phyloP scores from a whole-genome alignment of 148 eudicot genomes.

The Diospyros lotus region DNA sequence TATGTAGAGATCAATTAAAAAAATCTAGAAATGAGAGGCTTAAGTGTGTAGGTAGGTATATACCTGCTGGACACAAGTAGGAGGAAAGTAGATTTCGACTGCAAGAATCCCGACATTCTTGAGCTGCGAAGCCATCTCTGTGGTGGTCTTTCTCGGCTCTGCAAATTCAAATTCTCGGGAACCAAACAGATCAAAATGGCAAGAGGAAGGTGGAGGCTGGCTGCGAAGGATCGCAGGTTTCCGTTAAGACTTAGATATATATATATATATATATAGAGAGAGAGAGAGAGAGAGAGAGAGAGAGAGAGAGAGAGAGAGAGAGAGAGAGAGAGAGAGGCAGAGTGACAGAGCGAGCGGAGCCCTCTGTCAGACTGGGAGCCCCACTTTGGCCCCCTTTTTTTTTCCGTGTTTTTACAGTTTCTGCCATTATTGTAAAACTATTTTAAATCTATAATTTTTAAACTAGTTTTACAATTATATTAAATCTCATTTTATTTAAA shows the following conservation, averaged over 20 bases:
- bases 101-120: constrained; percentile 96
- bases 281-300: constrained; percentile 16
- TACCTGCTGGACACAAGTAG: constrained; percentile 93
- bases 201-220: too few species aligned
- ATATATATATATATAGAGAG: constrained; percentile 6
- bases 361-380: not conserved
- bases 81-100: constrained; percentile 96
- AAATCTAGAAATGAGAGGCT: not conserved
- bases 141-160: not conserved
- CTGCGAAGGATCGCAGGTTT: too few species aligned
- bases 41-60: not conserved
- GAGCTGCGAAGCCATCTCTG: constrained; percentile 31
- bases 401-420: not conserved
- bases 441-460: too few species aligned
- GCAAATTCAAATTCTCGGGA: not conserved
- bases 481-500: too few species aligned
- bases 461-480: too few species aligned
- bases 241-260: too few species aligned
- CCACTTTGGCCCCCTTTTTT: not conserved
- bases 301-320: constrained; percentile 5
- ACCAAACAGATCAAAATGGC: constrained; percentile 9
- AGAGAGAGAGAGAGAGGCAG: not conserved
- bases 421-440: not conserved
- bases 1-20: not conserved
- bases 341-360: not conserved